These are phyloP conservation scores for Elaeis guineensis DNA, from an alignment of 176 grass and related monocot genomes.

Conservation along the genomic window DNA sequence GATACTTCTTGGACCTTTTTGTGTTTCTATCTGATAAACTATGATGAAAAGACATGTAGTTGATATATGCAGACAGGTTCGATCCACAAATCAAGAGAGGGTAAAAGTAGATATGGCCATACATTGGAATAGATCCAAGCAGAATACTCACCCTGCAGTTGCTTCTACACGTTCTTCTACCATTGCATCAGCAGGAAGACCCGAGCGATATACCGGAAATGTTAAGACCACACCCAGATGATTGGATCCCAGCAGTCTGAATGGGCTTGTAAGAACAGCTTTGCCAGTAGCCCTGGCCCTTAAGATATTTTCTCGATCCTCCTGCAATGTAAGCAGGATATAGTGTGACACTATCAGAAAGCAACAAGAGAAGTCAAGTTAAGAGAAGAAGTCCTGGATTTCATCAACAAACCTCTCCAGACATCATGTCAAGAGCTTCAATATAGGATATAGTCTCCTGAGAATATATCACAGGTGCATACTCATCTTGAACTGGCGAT, in stretches of 20 bases:
- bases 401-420: constrained; percentile 26
- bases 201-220: constrained; percentile 67
- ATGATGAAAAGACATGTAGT: too few species aligned
- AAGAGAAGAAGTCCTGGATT: too few species aligned
- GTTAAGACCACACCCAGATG: constrained; percentile 93
- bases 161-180: constrained; percentile 67
- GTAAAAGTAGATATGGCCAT: too few species aligned
- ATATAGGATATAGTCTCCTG: constrained; percentile 97
- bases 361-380: too few species aligned
- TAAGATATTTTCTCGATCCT: constrained; percentile 88
- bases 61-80: too few species aligned
- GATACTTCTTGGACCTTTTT: too few species aligned
- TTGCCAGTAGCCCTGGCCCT: constrained; percentile 73
- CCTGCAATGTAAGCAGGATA: constrained; percentile 30
- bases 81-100: too few species aligned
- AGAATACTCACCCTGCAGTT: constrained; percentile 68
- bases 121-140: constrained; percentile 1
- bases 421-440: constrained; percentile 91
- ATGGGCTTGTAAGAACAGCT: constrained; percentile 79
- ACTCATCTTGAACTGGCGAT: constrained; percentile 80
- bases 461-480: constrained; percentile 84
- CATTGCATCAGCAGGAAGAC: constrained; percentile 38
- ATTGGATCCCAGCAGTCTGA: constrained; percentile 64
- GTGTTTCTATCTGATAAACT: too few species aligned
- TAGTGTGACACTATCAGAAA: not conserved